Evolutionary conservation across 176 grass and related monocot genomes (phyloP).

Genomic region (maize (Zea mays)): DNA sequence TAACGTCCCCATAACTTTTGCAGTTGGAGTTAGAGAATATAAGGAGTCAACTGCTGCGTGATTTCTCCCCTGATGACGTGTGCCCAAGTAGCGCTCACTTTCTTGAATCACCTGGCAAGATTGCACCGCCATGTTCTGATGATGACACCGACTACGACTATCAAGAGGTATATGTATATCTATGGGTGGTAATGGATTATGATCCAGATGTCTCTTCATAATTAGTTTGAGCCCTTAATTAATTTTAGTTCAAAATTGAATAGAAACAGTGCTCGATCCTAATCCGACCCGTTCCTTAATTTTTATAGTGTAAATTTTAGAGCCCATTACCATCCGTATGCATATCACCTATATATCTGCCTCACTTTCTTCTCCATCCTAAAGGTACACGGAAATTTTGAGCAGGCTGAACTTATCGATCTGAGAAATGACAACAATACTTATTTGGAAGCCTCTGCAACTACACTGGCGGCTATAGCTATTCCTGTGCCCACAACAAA

Average conservation of each 20-base stretch:
- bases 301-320: too few relatives aligned
- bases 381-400: slow-evolving; percentile 30
- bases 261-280: too few relatives aligned
- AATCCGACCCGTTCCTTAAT: too few relatives aligned
- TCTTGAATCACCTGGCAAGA: slow-evolving; percentile 46
- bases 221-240: too few relatives aligned
- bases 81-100: slow-evolving; percentile 67
- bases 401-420: slow-evolving; percentile 49
- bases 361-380: slow-evolving; percentile 14
- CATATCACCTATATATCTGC: slow-evolving; percentile 8
- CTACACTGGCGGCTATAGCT: slow-evolving; percentile 38
- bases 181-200: too few relatives aligned
- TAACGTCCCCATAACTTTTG: slow-evolving; percentile 33
- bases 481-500: slow-evolving; percentile 42
- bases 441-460: slow-evolving; percentile 64
- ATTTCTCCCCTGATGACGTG: slow-evolving; percentile 89
- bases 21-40: slow-evolving; percentile 71
- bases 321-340: background rate
- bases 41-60: slow-evolving; percentile 70
- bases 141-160: slow-evolving; percentile 36
- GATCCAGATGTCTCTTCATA: too few relatives aligned
- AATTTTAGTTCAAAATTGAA: too few relatives aligned
- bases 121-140: slow-evolving; percentile 43
- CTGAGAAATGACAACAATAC: slow-evolving; percentile 55
- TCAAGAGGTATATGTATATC: slow-evolving; percentile 49